Conservation (phyloP, 768 basidiomycete genomes). For the Suillus spraguei region DNA sequence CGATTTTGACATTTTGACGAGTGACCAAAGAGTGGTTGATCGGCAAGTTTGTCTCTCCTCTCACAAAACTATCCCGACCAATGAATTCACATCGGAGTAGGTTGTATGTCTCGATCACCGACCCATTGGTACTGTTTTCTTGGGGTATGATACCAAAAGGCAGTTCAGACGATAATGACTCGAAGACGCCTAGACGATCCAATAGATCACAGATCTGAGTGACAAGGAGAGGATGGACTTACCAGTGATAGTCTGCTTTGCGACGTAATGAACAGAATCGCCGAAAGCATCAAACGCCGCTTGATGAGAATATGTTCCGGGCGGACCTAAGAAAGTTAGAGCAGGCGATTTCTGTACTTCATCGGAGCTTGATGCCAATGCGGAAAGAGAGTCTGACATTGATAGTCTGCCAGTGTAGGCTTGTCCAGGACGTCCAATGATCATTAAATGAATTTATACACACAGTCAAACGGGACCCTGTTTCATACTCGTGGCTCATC, state of each 20-base stretch:
- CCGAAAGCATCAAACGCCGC: slow-evolving; percentile 51
- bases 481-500: background rate
- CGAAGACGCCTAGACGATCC: slow-evolving; percentile 54
- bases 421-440: background rate
- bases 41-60: slow-evolving; percentile 59
- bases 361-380: slow-evolving; percentile 10
- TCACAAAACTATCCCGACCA: slow-evolving; percentile 50
- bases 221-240: slow-evolving; percentile 14
- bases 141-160: slow-evolving; percentile 72
- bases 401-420: background rate
- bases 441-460: background rate
- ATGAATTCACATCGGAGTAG: slow-evolving; percentile 46
- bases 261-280: slow-evolving; percentile 43
- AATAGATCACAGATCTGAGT: slow-evolving; percentile 2
- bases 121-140: slow-evolving; percentile 78
- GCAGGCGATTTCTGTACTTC: slow-evolving; percentile 16
- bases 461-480: background rate
- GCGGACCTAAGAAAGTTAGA: slow-evolving; percentile 65
- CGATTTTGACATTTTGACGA: slow-evolving; percentile 55
- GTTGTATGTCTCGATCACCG: slow-evolving; percentile 77
- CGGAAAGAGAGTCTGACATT: background rate
- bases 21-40: slow-evolving; percentile 73
- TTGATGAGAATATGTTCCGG: slow-evolving; percentile 75
- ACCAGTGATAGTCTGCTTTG: slow-evolving; percentile 44
- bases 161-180: slow-evolving; percentile 44